These are phyloP conservation scores for Saksenaea vasiformis DNA, from an alignment of 371 early-diverging fungal species.

Conservation along the genomic window DNA sequence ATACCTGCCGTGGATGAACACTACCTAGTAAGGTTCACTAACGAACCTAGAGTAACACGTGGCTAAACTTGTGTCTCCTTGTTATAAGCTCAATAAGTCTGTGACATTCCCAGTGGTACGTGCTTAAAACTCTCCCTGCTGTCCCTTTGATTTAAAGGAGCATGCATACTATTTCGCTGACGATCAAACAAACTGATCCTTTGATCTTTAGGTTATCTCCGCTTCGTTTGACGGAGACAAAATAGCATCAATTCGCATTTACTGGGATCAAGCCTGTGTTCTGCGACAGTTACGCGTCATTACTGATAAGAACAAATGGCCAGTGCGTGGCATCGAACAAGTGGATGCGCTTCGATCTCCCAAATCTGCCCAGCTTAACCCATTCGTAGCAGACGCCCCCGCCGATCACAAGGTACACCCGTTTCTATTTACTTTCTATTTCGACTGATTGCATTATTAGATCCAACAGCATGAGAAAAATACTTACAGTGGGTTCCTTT, in stretches of 20 bases:
- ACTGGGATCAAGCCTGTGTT: constrained; percentile 52
- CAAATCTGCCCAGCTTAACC: constrained; percentile 16
- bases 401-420: constrained; percentile 6
- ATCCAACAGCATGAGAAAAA: constrained; percentile 6
- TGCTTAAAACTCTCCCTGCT: neutral
- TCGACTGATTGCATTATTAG: neutral
- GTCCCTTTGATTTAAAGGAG: neutral
- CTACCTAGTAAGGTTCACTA: constrained; percentile 17
- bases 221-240: constrained; percentile 31
- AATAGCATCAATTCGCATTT: constrained; percentile 36
- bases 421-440: neutral
- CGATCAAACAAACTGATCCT: neutral
- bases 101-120: constrained; percentile 8
- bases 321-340: constrained; percentile 39
- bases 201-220: constrained; percentile 33
- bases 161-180: neutral
- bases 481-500: constrained; percentile 1
- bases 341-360: constrained; percentile 28
- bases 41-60: neutral
- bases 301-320: constrained; percentile 32
- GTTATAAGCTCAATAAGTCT: neutral
- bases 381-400: constrained; percentile 18
- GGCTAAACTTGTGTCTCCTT: neutral
- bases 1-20: constrained; percentile 35
- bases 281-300: constrained; percentile 44